Base-by-base conservation (phyloP, 2,329 filamentous ascomycete genomes). In the Aspergillus bombycis region DNA sequence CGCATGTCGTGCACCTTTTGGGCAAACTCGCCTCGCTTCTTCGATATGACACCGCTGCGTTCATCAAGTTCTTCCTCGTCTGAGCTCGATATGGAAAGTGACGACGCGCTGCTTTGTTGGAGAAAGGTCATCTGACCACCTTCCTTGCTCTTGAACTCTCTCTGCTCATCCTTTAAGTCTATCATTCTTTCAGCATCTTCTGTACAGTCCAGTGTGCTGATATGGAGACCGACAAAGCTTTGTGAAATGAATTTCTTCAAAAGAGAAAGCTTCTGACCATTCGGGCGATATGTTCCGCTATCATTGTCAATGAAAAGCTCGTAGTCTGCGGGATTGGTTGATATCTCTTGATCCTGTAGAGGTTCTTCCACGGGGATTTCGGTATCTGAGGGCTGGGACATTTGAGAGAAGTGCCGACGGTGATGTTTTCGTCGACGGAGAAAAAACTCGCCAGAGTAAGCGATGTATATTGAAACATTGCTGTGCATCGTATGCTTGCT, bases 401-500 rank as follows among this genome's bases (percentile, higher is more conserved):
- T 70, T 71, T 50, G 71, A 57, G 62, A 71, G 7, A 74, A 72
- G 8, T 70, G 71, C 26, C 75, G 78, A 58, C 78, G 74, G 6
- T 77, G 78, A 69, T 86, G 83, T 66, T 73, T 85, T 30, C 92
- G 83, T 3, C 91, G 86, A 16, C 93, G 87, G 66, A 98, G 85
- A 76, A 97, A 95, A 78, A 98, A 98, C 74, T 98, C 94, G 48
- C 94, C 94, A 0, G 91, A 93, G 75, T 89, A 97, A 26, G 94
- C 94, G 67, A 97, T 92, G 76, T 97, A 97, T 2, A 92, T 91
- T 41, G 89, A 91, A 1, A 97, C 94, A 76, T 97, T 90, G 68
- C 92, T 94, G 80, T 98, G 94, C 93, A 98, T 97, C 46, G 93
- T 96, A 78, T 98, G 94, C 77, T 98, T 98, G 77, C 90, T 93